A percentile compares a stretch with the other conserved stretches of the same genome.
These are phyloP conservation scores for Talaromyces sp. DNA, from an alignment of 2,329 filamentous ascomycete genomes.

Conservation along the genomic window DNA sequence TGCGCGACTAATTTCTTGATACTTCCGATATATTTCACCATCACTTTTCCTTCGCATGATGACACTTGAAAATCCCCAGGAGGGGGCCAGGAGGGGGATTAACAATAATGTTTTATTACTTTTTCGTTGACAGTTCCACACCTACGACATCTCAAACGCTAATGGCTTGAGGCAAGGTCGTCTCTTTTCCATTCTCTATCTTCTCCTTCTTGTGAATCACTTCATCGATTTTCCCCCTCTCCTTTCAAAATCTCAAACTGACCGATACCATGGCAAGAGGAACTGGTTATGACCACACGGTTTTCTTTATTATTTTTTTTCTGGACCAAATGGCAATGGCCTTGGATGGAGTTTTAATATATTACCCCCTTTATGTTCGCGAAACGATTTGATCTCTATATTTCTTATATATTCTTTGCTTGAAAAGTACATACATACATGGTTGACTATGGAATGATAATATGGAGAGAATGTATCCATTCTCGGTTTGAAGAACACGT, in stretches of 20 bases:
- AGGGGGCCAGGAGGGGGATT: no score
- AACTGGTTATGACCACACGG: neutral
- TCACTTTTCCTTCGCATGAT: neutral
- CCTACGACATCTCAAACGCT: neutral
- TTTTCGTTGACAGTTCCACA: neutral
- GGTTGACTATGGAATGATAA: neutral
- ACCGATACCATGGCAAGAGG: slow-evolving; percentile 8
- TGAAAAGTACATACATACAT: neutral
- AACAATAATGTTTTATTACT: neutral
- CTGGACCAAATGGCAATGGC: slow-evolving; percentile 5
- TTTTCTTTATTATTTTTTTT: neutral
- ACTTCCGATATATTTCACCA: neutral
- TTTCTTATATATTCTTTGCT: slow-evolving; percentile 10
- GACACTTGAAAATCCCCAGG: neutral
- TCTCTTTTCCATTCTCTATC: neutral
- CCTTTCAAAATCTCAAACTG: neutral
- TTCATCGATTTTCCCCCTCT: neutral
- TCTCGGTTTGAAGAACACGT: neutral
- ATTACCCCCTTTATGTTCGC: neutral
- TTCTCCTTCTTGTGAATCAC: slow-evolving; percentile 7
- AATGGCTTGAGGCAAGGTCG: neutral
- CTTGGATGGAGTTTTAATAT: slow-evolving; percentile 9
- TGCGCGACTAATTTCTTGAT: slow-evolving; percentile 27
- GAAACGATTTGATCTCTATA: neutral
- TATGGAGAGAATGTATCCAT: neutral